Evolutionary conservation across 2,329 filamentous ascomycete genomes (phyloP).

Genomic region (Pseudogymnoascus sp.): DNA sequence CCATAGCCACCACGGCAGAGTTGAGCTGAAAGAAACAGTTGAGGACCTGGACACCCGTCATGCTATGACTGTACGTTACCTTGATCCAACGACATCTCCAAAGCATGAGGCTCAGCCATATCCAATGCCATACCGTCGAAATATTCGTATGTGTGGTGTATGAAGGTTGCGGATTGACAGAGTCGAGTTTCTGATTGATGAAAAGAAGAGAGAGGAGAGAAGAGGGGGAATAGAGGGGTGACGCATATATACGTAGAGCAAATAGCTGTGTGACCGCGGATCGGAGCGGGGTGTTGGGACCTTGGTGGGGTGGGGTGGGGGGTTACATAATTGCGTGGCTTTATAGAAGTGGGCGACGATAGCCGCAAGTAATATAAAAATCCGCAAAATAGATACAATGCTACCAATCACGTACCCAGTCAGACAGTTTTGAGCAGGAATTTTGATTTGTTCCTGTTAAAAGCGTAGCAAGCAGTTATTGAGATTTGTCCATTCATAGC

Average conservation of each 20-base stretch:
- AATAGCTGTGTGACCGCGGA: background rate
- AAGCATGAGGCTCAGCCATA: constrained; percentile 22
- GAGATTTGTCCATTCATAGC: background rate
- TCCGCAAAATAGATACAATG: background rate
- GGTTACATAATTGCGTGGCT: constrained; percentile 7
- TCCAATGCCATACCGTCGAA: constrained; percentile 11
- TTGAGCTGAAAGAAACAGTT: constrained; percentile 13
- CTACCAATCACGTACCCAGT: background rate
- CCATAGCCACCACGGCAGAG: constrained; percentile 13
- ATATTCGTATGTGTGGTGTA: background rate
- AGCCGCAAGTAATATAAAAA: background rate
- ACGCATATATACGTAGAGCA: background rate
- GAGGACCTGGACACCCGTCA: constrained; percentile 31
- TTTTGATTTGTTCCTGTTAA: background rate
- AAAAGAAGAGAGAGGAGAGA: background rate
- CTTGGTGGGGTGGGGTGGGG: constrained; percentile 3
- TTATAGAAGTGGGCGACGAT: constrained; percentile 2
- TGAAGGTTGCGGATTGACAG: background rate
- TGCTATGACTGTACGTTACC: constrained; percentile 37
- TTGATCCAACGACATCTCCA: constrained; percentile 35
- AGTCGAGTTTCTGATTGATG: background rate
- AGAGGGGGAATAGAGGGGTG: background rate
- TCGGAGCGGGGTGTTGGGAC: constrained; percentile 2
- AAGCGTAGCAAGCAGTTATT: background rate
- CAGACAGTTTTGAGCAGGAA: background rate